phyloP scores from a whole-genome alignment of 257 asterid species.

The Rhazya stricta region DNA sequence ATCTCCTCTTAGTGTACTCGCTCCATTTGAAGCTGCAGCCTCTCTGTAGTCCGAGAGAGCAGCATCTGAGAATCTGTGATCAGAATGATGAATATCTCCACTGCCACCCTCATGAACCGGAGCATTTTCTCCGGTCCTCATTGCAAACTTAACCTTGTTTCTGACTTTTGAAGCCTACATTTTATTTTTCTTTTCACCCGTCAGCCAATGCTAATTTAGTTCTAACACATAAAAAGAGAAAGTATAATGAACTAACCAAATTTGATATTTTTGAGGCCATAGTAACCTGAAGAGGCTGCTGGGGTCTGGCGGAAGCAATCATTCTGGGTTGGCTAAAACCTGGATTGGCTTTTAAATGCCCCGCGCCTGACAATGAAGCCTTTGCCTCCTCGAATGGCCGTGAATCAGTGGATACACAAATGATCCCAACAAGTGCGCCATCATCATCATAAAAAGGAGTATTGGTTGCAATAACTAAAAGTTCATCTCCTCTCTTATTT shows the following conservation, averaged over 20 bases:
- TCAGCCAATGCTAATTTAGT: constrained; percentile 29
- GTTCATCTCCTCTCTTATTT: constrained; percentile 55
- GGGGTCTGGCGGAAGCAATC: constrained; percentile 51
- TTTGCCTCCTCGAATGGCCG: constrained; percentile 52
- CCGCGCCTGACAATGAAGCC: constrained; percentile 28
- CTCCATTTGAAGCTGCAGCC: constrained; percentile 82
- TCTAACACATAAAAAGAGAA: background rate
- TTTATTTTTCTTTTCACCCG: constrained; percentile 20
- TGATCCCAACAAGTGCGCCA: constrained; percentile 60
- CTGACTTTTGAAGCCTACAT: constrained; percentile 83
- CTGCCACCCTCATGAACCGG: constrained; percentile 60
- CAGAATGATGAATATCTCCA: constrained; percentile 59
- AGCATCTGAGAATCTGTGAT: constrained; percentile 45
- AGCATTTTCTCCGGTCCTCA: constrained; percentile 51
- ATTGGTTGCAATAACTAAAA: constrained; percentile 51
- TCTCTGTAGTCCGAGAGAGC: constrained; percentile 51
- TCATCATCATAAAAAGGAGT: constrained; percentile 81
- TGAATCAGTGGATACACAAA: constrained; percentile 62
- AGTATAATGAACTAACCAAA: constrained; percentile 52
- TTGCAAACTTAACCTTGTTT: constrained; percentile 80
- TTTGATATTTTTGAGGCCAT: constrained; percentile 74
- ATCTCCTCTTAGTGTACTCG: constrained; percentile 84
- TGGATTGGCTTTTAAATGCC: constrained; percentile 34
- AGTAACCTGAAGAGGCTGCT: constrained; percentile 77
- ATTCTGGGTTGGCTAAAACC: constrained; percentile 40